Base-by-base conservation (phyloP, 148 eudicot species). In the Chenopodium album region DNA sequence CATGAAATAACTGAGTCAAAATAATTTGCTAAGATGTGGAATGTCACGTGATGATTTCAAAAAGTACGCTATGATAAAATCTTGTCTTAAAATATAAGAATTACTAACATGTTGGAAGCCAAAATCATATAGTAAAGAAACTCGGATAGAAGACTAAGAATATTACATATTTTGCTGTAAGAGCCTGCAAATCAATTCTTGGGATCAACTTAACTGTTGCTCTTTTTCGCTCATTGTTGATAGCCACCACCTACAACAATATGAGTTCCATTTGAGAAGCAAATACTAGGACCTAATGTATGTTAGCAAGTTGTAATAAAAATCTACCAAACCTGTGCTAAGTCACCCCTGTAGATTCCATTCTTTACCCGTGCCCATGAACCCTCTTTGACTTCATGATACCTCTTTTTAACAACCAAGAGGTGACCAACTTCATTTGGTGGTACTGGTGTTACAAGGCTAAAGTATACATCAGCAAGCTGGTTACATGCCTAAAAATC, bases 131-230 rank as follows among this genome's bases (percentile, higher is more conserved):
- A 54, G 32, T 54, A 54, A 65, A 44, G 37, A 67, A 73, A 4
- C 5, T 44, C 41, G 41, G 75, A 76, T 22, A 60, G 68, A 14
- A 70, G 46, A 71, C 47, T 22, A 71, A 4, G 22, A 81, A 37
- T 79, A 62, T 89, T 94, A 94, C 99, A 88, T 88, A 88, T 92
- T 94, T 97, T 84, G 82, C 92, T 59, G 97, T 90, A 84, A 97
- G 29, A 73, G 92, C 92, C 87, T 90, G 94, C 50, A 97, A 84
- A 91, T 97, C 99, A 56, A 97, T 84, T 87, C 99, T 88, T 41
- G 99, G 99, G 62, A 97, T 88, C 90, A 96, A 85, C 87, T 94
- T 92, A 68, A 97, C 91, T n/a, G 96, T 94, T 75, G 92, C 99
- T 82, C 89, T 94, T 86, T 87, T 92, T 62, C 92, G 86, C 32